Percentiles rank a stretch among this genome's conserved stretches.
Conservation (phyloP, 306 rosid genomes). For the Fagus crenata region DNA sequence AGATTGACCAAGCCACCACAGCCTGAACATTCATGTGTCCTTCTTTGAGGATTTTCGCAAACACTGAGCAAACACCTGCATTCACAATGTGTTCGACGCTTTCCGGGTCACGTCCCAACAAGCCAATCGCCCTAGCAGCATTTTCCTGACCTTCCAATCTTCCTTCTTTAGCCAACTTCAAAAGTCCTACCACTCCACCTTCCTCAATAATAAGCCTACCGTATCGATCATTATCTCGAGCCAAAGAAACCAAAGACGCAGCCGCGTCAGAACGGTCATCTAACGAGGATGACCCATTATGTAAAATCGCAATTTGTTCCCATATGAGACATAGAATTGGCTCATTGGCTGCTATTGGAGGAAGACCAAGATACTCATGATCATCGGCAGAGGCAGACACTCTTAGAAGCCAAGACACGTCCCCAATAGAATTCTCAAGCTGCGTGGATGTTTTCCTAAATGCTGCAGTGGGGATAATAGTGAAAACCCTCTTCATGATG, state of each 20-base stretch:
- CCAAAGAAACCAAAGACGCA: constrained; percentile 45
- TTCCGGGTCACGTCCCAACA: constrained; percentile 43
- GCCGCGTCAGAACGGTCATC: constrained; percentile 50
- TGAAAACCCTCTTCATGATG: constrained; percentile 40
- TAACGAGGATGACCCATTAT: not conserved
- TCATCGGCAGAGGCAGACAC: constrained; percentile 45
- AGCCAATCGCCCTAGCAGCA: constrained; percentile 41
- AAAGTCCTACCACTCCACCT: constrained; percentile 42
- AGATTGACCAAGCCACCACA: constrained; percentile 14
- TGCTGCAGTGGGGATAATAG: constrained; percentile 45
- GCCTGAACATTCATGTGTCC: constrained; percentile 46
- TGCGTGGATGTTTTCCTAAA: constrained; percentile 34
- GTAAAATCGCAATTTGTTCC: too few species aligned
- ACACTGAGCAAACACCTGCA: constrained; percentile 36
- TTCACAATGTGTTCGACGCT: constrained; percentile 49
- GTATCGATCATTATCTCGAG: constrained; percentile 45
- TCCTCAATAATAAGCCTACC: constrained; percentile 46
- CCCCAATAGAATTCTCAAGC: constrained; percentile 50
- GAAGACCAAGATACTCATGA: constrained; percentile 30
- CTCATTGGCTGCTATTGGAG: too few species aligned
- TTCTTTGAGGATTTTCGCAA: constrained; percentile 49
- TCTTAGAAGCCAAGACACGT: constrained; percentile 51
- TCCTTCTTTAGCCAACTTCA: constrained; percentile 43
- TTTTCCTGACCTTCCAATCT: constrained; percentile 46
- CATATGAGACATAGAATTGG: too few species aligned